These are phyloP conservation scores for Phytophthora chlamydospora DNA, from an alignment of 352 stramenopile species.

Conservation along the genomic window DNA sequence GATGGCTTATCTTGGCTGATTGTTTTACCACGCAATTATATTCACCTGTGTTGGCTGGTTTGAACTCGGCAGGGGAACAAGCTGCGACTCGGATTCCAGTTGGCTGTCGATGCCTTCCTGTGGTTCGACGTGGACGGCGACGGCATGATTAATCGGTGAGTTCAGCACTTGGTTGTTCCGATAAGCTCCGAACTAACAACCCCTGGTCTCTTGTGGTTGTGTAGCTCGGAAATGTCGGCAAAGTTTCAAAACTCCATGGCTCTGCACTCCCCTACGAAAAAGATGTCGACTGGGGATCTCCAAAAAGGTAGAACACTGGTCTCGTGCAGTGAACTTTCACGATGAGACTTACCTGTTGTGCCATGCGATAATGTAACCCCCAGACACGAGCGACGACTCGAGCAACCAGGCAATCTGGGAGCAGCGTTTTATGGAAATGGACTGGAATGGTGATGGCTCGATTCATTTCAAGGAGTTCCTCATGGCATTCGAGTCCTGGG, in stretches of 20 bases:
- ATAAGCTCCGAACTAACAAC: not conserved
- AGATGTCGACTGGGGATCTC: conserved; percentile 51
- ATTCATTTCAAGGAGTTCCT: conserved; percentile 93
- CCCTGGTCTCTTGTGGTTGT: not conserved
- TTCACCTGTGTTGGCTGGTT: no score
- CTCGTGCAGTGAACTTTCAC: not conserved
- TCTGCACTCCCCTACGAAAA: conserved; percentile 82
- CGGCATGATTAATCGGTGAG: conserved; percentile 76
- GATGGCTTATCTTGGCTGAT: not conserved
- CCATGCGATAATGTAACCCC: not conserved
- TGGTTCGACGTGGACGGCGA: conserved; percentile 86
- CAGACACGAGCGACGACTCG: conserved; percentile 44
- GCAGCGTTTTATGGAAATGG: conserved; percentile 87
- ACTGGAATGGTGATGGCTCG: conserved; percentile 85
- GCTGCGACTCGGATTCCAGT: conserved; percentile 77
- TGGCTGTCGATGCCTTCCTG: conserved; percentile 84
- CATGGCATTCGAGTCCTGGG: conserved; percentile 88
- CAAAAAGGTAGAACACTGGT: conserved; percentile 21
- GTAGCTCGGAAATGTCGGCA: conserved; percentile 66
- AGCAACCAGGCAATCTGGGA: conserved; percentile 82
- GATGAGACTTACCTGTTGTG: not conserved
- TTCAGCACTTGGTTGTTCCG: not conserved
- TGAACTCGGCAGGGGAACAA: conserved; percentile 65
- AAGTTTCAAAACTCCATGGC: conserved; percentile 67
- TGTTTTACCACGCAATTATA: not conserved